These are phyloP conservation scores for Chamaenerion angustifolium DNA, from an alignment of 345 rosid species.

Conservation along the genomic window DNA sequence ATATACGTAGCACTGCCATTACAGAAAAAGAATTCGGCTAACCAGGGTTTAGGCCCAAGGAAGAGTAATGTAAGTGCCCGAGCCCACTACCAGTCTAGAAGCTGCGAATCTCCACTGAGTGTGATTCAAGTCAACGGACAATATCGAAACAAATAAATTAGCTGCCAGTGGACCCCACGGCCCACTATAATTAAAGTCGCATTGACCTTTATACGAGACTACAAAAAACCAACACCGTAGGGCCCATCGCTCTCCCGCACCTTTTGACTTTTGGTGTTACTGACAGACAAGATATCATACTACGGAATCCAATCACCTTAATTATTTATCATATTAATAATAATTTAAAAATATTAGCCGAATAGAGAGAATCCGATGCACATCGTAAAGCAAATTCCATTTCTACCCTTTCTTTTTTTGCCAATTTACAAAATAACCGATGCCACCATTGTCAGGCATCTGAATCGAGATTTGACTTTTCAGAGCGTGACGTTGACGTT, in stretches of 20 bases:
- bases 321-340: too few species aligned
- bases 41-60: too few species aligned
- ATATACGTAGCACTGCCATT: too few species aligned
- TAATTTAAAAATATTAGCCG: background rate
- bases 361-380: slow-evolving; percentile 1
- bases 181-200: background rate
- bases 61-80: too few species aligned
- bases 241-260: background rate
- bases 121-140: background rate
- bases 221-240: background rate
- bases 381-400: background rate
- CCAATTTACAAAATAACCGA: background rate
- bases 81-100: too few species aligned
- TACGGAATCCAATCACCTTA: background rate
- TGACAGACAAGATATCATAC: background rate
- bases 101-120: background rate
- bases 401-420: background rate
- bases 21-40: too few species aligned
- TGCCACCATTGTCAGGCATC: background rate
- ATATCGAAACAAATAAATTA: background rate
- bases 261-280: background rate
- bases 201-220: slow-evolving; percentile 3
- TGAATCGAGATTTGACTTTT: background rate
- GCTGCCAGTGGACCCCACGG: background rate
- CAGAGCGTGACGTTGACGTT: background rate